These are phyloP conservation scores for Boletus sp. DNA, from an alignment of 768 basidiomycete genomes.

Conservation along the genomic window DNA sequence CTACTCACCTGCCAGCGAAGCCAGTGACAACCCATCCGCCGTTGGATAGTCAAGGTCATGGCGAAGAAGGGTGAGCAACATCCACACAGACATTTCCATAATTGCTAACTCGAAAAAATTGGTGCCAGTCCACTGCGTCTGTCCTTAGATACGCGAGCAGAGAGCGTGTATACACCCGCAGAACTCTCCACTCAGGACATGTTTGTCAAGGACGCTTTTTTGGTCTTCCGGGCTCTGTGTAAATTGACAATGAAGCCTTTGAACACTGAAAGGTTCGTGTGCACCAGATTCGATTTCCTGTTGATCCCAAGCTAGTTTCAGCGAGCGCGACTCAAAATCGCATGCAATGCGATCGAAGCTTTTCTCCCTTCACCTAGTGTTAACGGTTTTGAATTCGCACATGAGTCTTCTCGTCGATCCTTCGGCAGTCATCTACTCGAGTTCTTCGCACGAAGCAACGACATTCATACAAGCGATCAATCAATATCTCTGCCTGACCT, in stretches of 20 bases:
- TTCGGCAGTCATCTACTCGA: conserved; percentile 86
- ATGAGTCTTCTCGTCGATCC: conserved; percentile 89
- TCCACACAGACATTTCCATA: background rate
- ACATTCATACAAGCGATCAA: conserved; percentile 91
- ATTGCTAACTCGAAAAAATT: conserved; percentile 6
- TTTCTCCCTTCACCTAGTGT: conserved; percentile 88
- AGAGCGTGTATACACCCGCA: conserved; percentile 27
- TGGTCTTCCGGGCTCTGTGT: conserved; percentile 95
- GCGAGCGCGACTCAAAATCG: conserved; percentile 93
- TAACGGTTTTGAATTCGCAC: conserved; percentile 89
- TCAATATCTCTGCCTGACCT: conserved; percentile 89
- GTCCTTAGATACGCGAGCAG: conserved; percentile 15
- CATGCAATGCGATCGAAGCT: conserved; percentile 97
- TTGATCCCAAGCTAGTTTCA: conserved; percentile 32
- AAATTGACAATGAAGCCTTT: conserved; percentile 98
- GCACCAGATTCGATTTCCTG: background rate
- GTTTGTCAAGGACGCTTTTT: conserved; percentile 95
- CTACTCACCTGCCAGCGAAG: background rate
- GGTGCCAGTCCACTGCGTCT: conserved; percentile 28
- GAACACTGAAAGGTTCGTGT: conserved; percentile 80
- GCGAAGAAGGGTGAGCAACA: conserved; percentile 23
- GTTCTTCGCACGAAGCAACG: conserved; percentile 81
- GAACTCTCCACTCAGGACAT: conserved; percentile 78
- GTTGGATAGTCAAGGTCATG: conserved; percentile 2
- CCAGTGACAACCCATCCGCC: background rate